Base-by-base conservation (phyloP, 2,329 filamentous ascomycete species). In the Aquanectria penicillioides region DNA sequence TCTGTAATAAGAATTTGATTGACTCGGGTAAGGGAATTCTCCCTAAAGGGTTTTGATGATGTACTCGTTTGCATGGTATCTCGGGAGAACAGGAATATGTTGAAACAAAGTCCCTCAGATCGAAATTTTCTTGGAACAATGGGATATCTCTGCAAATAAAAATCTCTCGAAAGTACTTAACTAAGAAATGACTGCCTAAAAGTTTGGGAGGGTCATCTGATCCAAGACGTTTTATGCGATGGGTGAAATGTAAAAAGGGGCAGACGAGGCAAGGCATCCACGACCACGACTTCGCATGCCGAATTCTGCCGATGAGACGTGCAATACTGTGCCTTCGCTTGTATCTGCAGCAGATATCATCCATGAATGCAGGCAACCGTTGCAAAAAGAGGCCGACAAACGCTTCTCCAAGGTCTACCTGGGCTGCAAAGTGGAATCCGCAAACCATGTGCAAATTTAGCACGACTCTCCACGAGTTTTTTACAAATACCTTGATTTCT, bases 1-100 rank as follows among this genome's bases (percentile, higher is more conserved):
- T 38, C 22, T 13, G n/a, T 40, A 1, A 52, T n/a, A n/a, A n/a
- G n/a, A n/a, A 22, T 15, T 57, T 64, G 12, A 43, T 59, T n/a
- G 38, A 59, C 7, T 55, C 62, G 37, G 60, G 15, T 7, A 28
- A 13, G n/a, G n/a, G 22, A 23, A 31, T 43, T 34, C 9, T 23
- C 11, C 4, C 12, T 37, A 10, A 18, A 38, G 33, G 46, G 4
- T n/a, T 33, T 37, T 31, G 25, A 20, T 12, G 37, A 5, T n/a
- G 20, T 12, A 5, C 10, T 31, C 31, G n/a, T 3, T 2, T n/a
- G 20, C 41, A 55, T 55, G 12, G 2, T 44, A 5, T 18, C 11
- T 18, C 10, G 23, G 15, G 22, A 20, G 11, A 3, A 6, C 13
- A 20, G n/a, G 17, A 46, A 23, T 22, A 22, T n/a, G 6, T 6